Percentiles rank a stretch among this genome's conserved stretches.
phyloP scores from a whole-genome alignment of 441 rosid species.

The Erodium texanum region DNA sequence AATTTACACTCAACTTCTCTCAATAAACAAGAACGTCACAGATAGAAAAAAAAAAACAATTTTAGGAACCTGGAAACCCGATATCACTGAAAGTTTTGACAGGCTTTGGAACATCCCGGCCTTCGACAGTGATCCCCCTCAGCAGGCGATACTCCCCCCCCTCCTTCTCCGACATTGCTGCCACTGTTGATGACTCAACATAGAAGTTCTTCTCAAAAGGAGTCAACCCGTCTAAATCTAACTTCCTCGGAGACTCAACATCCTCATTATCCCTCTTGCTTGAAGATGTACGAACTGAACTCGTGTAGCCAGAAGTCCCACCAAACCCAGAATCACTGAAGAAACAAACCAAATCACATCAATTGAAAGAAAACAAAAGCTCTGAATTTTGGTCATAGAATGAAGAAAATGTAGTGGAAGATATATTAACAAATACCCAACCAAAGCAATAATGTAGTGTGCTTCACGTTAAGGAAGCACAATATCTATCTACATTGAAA shows the following conservation, averaged over 20 bases:
- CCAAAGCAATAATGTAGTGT: not conserved
- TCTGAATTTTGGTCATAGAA: conserved; percentile 6
- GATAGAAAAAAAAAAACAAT: conserved; percentile 24
- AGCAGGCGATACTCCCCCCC: conserved; percentile 44
- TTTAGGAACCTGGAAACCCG: conserved; percentile 63
- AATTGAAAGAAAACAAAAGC: conserved; percentile 1
- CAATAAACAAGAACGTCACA: not conserved
- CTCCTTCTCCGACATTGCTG: conserved; percentile 67
- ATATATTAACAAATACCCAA: not conserved
- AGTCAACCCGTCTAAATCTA: conserved; percentile 63
- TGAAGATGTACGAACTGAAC: conserved; percentile 41
- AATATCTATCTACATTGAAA: too few relatives aligned
- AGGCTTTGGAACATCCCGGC: conserved; percentile 80
- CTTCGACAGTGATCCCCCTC: conserved; percentile 74
- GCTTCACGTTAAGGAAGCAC: not conserved
- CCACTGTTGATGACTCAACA: conserved; percentile 50
- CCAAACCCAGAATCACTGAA: conserved; percentile 89
- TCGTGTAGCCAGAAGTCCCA: conserved; percentile 52
- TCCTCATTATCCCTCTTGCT: conserved; percentile 49
- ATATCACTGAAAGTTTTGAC: conserved; percentile 71
- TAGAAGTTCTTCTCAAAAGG: conserved; percentile 92
- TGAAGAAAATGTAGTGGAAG: conserved; percentile 9
- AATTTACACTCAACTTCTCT: not conserved
- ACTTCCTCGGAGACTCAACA: conserved; percentile 47
- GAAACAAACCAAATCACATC: conserved; percentile 1